phyloP scores from a whole-genome alignment of 2,329 filamentous ascomycete species.

The Bipolaris gigantea region DNA sequence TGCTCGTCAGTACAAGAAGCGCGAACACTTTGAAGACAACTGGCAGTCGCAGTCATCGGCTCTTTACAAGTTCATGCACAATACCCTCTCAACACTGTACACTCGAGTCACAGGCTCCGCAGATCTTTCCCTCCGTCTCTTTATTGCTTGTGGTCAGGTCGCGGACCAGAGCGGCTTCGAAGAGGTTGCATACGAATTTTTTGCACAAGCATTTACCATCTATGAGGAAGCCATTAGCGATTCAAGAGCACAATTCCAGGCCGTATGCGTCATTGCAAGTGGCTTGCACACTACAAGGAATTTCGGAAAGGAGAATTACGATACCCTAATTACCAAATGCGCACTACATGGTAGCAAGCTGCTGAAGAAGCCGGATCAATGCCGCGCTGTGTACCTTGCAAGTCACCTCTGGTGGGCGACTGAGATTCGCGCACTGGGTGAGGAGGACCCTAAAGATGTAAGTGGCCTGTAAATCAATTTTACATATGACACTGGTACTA shows the following conservation, averaged over 20 bases:
- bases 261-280: slow-evolving; percentile 90
- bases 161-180: slow-evolving; percentile 90
- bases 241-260: slow-evolving; percentile 95
- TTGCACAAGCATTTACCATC: slow-evolving; percentile 95
- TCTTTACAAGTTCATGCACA: slow-evolving; percentile 95
- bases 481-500: slow-evolving; percentile 1
- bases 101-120: slow-evolving; percentile 83
- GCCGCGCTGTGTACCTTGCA: slow-evolving; percentile 91
- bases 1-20: slow-evolving; percentile 81
- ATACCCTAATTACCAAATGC: slow-evolving; percentile 97
- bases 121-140: slow-evolving; percentile 85
- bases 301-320: slow-evolving; percentile 97
- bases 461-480: slow-evolving; percentile 40
- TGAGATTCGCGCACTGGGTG: slow-evolving; percentile 73
- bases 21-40: slow-evolving; percentile 83
- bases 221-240: slow-evolving; percentile 97
- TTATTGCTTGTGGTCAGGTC: slow-evolving; percentile 88
- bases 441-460: slow-evolving; percentile 80
- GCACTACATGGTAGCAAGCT: slow-evolving; percentile 96
- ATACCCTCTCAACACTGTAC: slow-evolving; percentile 82
- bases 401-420: slow-evolving; percentile 98
- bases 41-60: slow-evolving; percentile 75
- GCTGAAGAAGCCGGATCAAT: slow-evolving; percentile 97
- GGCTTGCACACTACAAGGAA: slow-evolving; percentile 85
- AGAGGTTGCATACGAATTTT: slow-evolving; percentile 97